Conservation (phyloP, 306 rosid genomes). For the Sophora flavescens region DNA sequence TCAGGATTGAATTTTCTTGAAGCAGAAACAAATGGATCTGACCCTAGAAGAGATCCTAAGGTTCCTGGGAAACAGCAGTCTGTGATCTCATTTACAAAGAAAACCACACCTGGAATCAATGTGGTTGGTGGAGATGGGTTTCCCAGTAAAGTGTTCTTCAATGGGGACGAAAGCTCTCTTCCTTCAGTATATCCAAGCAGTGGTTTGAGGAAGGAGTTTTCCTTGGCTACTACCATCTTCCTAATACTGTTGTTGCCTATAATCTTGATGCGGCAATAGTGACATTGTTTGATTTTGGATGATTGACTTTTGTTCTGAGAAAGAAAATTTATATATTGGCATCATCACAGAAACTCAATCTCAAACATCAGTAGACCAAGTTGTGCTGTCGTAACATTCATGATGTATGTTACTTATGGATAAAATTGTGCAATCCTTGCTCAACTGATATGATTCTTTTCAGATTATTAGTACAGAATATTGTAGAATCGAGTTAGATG, state of each 20-base stretch:
- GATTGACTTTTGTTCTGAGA: constrained; percentile 1
- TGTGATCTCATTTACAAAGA: constrained; percentile 81
- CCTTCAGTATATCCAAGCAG: constrained; percentile 67
- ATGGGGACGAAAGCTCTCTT: constrained; percentile 92
- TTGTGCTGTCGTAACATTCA: background rate
- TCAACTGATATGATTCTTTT: constrained; percentile 40
- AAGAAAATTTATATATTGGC: background rate
- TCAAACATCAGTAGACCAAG: background rate
- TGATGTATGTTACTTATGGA: constrained; percentile 31
- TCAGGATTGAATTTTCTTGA: constrained; percentile 80
- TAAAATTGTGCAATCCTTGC: background rate
- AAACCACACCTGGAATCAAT: constrained; percentile 61
- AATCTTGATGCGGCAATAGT: constrained; percentile 54
- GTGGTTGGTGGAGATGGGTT: constrained; percentile 81
- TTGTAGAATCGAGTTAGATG: constrained; percentile 15
- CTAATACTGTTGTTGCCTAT: constrained; percentile 43
- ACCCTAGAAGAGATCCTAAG: constrained; percentile 75
- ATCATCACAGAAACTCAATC: background rate
- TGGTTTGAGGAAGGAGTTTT: constrained; percentile 51
- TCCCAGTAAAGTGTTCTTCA: constrained; percentile 86
- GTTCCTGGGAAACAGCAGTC: constrained; percentile 96
- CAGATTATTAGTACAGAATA: constrained; percentile 22
- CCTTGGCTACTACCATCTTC: constrained; percentile 44
- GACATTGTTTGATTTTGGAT: constrained; percentile 43
- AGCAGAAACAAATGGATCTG: constrained; percentile 70